phyloP scores from a whole-genome alignment of 805 yeast species.

The Kodamaea kaohsiungensis region DNA sequence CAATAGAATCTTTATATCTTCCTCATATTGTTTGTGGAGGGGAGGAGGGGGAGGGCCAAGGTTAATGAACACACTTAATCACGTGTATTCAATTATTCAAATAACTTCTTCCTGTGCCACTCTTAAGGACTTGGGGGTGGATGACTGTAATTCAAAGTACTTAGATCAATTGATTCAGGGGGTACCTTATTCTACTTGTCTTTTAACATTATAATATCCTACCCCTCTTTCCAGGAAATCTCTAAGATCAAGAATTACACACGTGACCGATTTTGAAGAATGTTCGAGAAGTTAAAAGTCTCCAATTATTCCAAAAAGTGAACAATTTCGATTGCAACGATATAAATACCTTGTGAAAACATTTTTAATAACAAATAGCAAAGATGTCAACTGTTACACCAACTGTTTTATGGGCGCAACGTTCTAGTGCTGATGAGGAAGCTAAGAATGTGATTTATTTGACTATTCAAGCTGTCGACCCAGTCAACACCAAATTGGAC shows the following conservation, averaged over 20 bases:
- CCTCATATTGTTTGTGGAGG: not conserved
- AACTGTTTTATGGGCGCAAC: conserved; percentile 92
- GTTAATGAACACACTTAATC: not conserved
- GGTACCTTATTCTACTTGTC: not conserved
- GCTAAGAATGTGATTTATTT: conserved; percentile 74
- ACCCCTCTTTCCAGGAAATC: not conserved
- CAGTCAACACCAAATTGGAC: conserved; percentile 60
- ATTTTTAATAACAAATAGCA: not conserved
- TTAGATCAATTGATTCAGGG: not conserved
- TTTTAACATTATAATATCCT: not conserved
- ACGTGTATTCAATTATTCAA: not conserved
- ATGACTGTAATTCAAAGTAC: not conserved
- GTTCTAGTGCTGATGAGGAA: conserved; percentile 74
- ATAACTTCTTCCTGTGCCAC: not conserved
- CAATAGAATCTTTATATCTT: not conserved
- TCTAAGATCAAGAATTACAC: not conserved
- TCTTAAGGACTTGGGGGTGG: not conserved
- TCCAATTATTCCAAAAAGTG: not conserved
- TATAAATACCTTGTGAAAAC: not conserved
- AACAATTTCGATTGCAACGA: not conserved
- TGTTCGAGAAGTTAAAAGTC: conserved; percentile 4
- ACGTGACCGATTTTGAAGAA: not conserved
- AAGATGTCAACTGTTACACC: conserved; percentile 35
- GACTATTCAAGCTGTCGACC: conserved; percentile 74
- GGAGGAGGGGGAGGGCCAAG: not conserved